Conservation (phyloP, 176 grass and related monocot species). For the Rhynchospora pubera region DNA sequence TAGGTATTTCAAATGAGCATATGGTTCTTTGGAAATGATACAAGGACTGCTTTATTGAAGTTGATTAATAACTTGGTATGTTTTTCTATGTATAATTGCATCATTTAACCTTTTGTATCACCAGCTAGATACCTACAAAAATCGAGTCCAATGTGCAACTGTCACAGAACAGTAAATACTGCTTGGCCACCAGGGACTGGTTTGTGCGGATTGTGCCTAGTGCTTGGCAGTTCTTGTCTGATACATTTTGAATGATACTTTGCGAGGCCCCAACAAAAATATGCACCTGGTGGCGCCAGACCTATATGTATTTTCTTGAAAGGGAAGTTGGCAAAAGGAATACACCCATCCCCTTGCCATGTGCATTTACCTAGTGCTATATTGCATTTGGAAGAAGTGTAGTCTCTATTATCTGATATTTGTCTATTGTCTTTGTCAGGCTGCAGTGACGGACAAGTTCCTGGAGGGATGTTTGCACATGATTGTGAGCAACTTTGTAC, state of each 20-base stretch:
- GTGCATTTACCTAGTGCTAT: background rate
- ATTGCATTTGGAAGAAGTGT: background rate
- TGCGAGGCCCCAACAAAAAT: background rate
- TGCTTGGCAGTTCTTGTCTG: background rate
- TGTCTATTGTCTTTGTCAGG: slow-evolving; percentile 20
- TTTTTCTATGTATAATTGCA: background rate
- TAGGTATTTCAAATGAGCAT: slow-evolving; percentile 30
- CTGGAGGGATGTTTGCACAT: slow-evolving; percentile 40
- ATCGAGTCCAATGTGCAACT: background rate
- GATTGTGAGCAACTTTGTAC: slow-evolving; percentile 33
- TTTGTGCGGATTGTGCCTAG: background rate
- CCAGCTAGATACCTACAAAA: background rate
- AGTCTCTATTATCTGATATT: background rate
- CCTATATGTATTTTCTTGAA: background rate
- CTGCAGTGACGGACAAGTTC: slow-evolving; percentile 32
- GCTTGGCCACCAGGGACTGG: background rate
- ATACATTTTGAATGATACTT: background rate
- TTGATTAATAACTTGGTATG: slow-evolving; percentile 35
- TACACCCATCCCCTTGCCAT: background rate
- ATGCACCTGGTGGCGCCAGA: background rate
- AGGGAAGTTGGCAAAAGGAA: background rate
- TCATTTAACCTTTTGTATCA: background rate
- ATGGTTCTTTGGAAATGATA: slow-evolving; percentile 28
- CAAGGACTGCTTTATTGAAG: slow-evolving; percentile 36
- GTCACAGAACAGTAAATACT: background rate